These are phyloP conservation scores for Globisporangium acanthophoron DNA, from an alignment of 352 stramenopile species.

Conservation along the genomic window DNA sequence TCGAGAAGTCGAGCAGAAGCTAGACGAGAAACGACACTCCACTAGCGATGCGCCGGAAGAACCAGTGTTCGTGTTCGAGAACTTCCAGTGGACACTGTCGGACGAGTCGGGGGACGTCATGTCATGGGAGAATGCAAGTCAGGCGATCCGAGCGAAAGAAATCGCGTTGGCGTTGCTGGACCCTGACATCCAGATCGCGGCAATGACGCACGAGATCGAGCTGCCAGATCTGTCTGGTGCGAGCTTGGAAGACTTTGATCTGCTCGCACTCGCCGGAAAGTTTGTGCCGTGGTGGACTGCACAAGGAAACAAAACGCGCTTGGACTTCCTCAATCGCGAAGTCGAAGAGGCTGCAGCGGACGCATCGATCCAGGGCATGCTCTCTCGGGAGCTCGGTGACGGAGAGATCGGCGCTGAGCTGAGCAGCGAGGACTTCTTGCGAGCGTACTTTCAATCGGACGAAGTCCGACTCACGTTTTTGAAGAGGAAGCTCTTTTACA, in stretches of 20 bases:
- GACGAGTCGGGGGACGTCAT: constrained; percentile 25
- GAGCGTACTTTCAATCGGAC: constrained; percentile 43
- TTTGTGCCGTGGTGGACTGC: constrained; percentile 62
- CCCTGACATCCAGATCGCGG: constrained; percentile 50
- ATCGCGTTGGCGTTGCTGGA: constrained; percentile 49
- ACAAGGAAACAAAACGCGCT: constrained; percentile 38
- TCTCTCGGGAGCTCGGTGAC: constrained; percentile 23
- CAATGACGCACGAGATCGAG: constrained; percentile 48
- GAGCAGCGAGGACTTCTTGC: constrained; percentile 26
- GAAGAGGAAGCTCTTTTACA: constrained; percentile 42
- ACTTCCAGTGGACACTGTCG: constrained; percentile 21
- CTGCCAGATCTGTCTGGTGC: constrained; percentile 40
- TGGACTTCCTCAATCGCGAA: constrained; percentile 47
- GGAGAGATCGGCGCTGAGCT: neutral
- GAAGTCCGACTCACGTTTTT: constrained; percentile 37
- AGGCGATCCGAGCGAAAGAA: constrained; percentile 37
- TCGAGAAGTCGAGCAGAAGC: constrained; percentile 23
- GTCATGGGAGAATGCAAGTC: constrained; percentile 37
- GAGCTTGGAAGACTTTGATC: constrained; percentile 34
- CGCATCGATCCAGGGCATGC: constrained; percentile 24
- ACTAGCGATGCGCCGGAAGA: constrained; percentile 1
- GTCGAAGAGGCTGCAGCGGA: constrained; percentile 35
- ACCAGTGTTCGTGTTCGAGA: constrained; percentile 49
- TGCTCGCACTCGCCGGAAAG: constrained; percentile 33
- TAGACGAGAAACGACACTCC: constrained; percentile 12